A percentile compares a stretch with the other conserved stretches of the same genome.
Conservation (phyloP, 257 asterid genomes). For the Haberlea rhodopensis region DNA sequence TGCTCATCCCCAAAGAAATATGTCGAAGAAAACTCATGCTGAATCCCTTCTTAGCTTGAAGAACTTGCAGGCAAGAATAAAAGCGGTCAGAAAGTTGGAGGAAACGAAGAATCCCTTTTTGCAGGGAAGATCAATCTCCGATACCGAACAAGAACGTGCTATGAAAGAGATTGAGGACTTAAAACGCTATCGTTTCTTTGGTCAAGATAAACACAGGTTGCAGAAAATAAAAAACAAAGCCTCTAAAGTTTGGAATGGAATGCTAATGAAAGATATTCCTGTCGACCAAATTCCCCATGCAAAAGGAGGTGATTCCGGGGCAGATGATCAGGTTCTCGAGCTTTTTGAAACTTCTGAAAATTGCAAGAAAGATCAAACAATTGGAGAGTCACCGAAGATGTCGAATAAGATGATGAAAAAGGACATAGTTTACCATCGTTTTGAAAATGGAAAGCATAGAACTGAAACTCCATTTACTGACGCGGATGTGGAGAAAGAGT, state of each 20-base stretch:
- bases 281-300: slow-evolving; percentile 40
- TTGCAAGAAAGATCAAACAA: slow-evolving; percentile 23
- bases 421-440: slow-evolving; percentile 26
- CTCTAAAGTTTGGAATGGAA: slow-evolving; percentile 29
- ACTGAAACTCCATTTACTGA: slow-evolving; percentile 32
- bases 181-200: slow-evolving; percentile 27
- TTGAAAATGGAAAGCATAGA: slow-evolving; percentile 27
- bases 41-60: slow-evolving; percentile 36
- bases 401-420: slow-evolving; percentile 15
- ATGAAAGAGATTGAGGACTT: slow-evolving; percentile 34
- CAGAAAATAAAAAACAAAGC: slow-evolving; percentile 30
- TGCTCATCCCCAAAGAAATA: slow-evolving; percentile 26
- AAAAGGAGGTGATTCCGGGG: slow-evolving; percentile 31
- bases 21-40: slow-evolving; percentile 33
- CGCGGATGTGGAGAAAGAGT: slow-evolving; percentile 42
- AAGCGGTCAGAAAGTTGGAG: slow-evolving; percentile 52
- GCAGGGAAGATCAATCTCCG: slow-evolving; percentile 14
- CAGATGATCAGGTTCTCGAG: slow-evolving; percentile 52
- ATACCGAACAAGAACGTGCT: slow-evolving; percentile 16
- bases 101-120: slow-evolving; percentile 32
- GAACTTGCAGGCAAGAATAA: slow-evolving; percentile 55
- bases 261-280: slow-evolving; percentile 45
- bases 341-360: slow-evolving; percentile 46
- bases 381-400: slow-evolving; percentile 22
- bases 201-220: slow-evolving; percentile 22